Evolutionary conservation across 169 alveolate genomes (phyloP), one percentile per base, ranked within the genome.

Genomic region (Cryptosporidium sp.): DNA sequence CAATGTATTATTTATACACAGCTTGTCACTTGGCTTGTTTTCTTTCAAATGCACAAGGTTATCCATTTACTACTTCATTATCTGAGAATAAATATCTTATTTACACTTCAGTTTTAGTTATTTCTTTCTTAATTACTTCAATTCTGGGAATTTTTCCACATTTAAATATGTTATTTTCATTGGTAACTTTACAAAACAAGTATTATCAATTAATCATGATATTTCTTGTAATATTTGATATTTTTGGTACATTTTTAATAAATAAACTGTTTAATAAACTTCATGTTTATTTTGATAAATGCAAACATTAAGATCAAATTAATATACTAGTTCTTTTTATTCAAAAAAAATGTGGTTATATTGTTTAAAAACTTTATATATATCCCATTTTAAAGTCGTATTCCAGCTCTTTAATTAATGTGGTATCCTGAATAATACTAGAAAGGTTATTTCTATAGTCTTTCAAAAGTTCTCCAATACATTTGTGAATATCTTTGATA

Each of bases 21-120:
- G 92, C 93, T 39, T 89, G 93, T 80, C 96, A 94, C 86, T 69
- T 94, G 43, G 85, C 96, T 26, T 92, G 95, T 41, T 96, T 95
- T 91, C 91, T 95, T 2, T 91, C 96, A 68, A 96, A 96, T 93
- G 95, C 95, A 89, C 95, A 93, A 68, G 98, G 97, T n/a, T 91
- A 95, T 48, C 98, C 98, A 10, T 96, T 93, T 67, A 93, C 95
- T 93, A 85, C 69, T 55, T 95, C 97, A 2, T 67, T 95, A 68
- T 71, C 71, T 48, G 93, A 94, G 33, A 94, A 94, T 89, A 91
- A 91, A 84, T 71, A 71, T 41, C 84, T 95, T 48, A 84, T 61
- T 35, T 69, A 70, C 41, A 71, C 92, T 16, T 73, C 93, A 16
- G 59, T 59, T 9, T 39, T 39, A 12, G 86, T 93, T 7, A 62